Percentiles rank a stretch among this genome's conserved stretches.
Conservation (phyloP, 768 basidiomycete genomes). For the Rickenella mellea region DNA sequence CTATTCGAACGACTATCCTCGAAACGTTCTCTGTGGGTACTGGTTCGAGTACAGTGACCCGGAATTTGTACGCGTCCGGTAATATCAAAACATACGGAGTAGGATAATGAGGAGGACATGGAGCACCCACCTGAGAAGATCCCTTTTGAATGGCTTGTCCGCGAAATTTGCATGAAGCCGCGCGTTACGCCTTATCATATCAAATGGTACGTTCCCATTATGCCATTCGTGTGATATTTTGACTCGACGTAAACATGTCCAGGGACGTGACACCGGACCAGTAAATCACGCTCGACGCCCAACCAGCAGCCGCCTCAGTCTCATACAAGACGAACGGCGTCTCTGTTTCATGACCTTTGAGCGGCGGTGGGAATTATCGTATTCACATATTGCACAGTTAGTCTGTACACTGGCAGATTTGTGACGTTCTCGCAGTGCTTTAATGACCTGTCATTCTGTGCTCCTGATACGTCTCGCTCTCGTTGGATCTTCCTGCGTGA, state of each 20-base stretch:
- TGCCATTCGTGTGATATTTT: conserved; percentile 2
- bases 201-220: conserved; percentile 50
- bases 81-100: conserved; percentile 99
- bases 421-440: too few relatives aligned
- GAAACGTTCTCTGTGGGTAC: too few relatives aligned
- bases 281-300: conserved; percentile 44
- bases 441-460: too few relatives aligned
- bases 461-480: too few relatives aligned
- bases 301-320: conserved; percentile 62
- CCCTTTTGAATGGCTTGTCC: conserved; percentile 67
- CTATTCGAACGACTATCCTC: too few relatives aligned
- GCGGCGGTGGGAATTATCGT: too few relatives aligned
- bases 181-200: conserved; percentile 90
- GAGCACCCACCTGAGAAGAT: conserved; percentile 59
- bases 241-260: neutral
- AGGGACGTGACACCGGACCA: conserved; percentile 66
- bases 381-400: too few relatives aligned
- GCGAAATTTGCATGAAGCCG: conserved; percentile 86
- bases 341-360: too few relatives aligned
- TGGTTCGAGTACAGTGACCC: conserved; percentile 97
- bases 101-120: conserved; percentile 90
- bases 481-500: too few relatives aligned
- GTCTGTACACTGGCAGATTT: too few relatives aligned
- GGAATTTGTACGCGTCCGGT: conserved; percentile 98
- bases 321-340: too few relatives aligned